A percentile compares a stretch with the other conserved stretches of the same genome.
Evolutionary conservation across 139 green algal species (phyloP).

Genomic region (Helicosporidium sp.): DNA sequence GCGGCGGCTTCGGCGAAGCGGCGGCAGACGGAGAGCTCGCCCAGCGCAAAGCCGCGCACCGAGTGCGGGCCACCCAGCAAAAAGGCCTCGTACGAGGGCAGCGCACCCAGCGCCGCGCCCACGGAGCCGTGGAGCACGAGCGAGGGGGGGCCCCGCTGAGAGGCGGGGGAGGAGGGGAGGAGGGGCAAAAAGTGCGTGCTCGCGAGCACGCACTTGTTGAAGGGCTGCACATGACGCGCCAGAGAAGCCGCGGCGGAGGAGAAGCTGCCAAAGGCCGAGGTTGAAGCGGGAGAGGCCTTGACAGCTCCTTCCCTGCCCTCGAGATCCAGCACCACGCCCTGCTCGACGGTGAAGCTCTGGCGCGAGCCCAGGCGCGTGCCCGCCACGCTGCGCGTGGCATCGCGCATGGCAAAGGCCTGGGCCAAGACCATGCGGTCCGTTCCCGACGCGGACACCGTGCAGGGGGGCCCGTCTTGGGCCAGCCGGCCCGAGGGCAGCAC

Average conservation of each 20-base stretch:
- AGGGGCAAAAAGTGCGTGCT: slow-evolving; percentile 55
- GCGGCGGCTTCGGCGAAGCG: slow-evolving; percentile 56
- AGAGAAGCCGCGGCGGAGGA: slow-evolving; percentile 38
- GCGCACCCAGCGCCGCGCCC: slow-evolving; percentile 61
- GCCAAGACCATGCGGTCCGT: slow-evolving; percentile 43
- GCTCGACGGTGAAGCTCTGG: slow-evolving; percentile 56
- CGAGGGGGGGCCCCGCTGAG: slow-evolving; percentile 30
- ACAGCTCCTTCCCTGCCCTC: no score
- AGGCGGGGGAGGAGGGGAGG: slow-evolving; percentile 5
- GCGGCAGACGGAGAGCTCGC: slow-evolving; percentile 69
- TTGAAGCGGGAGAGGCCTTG: no score
- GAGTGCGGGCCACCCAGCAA: slow-evolving; percentile 80
- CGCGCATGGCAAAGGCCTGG: slow-evolving; percentile 44
- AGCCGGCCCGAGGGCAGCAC: slow-evolving; percentile 13
- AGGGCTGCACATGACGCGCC: no score
- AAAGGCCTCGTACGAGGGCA: slow-evolving; percentile 83
- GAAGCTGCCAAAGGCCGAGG: slow-evolving; percentile 42
- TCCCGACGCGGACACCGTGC: slow-evolving; percentile 57
- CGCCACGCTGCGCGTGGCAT: slow-evolving; percentile 61
- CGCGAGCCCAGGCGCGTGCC: slow-evolving; percentile 42
- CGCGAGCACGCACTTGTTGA: no score
- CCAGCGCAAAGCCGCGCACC: slow-evolving; percentile 72
- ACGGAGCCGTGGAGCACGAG: slow-evolving; percentile 53
- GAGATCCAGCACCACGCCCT: slow-evolving; percentile 57
- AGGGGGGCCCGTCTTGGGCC: slow-evolving; percentile 59